Base-by-base conservation (phyloP, 306 rosid genomes). In the Castanea crenata region DNA sequence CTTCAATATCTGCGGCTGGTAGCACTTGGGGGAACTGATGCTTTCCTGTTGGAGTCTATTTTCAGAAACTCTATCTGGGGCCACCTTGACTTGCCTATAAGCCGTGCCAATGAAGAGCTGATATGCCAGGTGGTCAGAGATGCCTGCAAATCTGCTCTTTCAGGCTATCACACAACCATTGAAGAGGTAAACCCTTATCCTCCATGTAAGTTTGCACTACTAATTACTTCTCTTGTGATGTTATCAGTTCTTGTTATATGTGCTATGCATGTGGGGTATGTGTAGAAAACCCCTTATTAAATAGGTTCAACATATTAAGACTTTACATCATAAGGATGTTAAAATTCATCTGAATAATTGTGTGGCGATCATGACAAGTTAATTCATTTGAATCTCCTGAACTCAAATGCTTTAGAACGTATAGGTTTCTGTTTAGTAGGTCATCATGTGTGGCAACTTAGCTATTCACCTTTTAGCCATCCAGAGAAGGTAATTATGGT, bases 31-130 rank as follows among this genome's bases (percentile, higher is more conserved):
- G 98, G 96, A 10, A 86, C 92, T 4, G 98, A 95, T 69, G 94
- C 97, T 63, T 95, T 92, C 87, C 87, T 95, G 56, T 80, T 93
- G 87, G 98, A 95, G 83, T 83, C 97, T 57, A 56, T 95, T 59
- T 93, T 95, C 81, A 93, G 98, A 79, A 90, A 90, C 87, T 29
- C 92, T 31, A 34, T 91, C 12, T 93, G 97, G 98, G 93, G 88
- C 51, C 90, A 91, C 65, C 97, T 95, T 72, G 92, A 91, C 71
- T 63, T 90, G 80, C 90, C 97, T 3, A 79, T 93, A 31, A 95
- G 99, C 83, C 94, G 85, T 64, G 94, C 85, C 88, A 93, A 95
- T 7, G 99, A 95, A 85, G 99, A 93, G 87, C 91, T 88, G 74
- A 61, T 95, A 76, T 93, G 97, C 82, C 77, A 72, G 84, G 98